Conservation (phyloP, 306 rosid genomes). For the Coriaria nepalensis region DNA sequence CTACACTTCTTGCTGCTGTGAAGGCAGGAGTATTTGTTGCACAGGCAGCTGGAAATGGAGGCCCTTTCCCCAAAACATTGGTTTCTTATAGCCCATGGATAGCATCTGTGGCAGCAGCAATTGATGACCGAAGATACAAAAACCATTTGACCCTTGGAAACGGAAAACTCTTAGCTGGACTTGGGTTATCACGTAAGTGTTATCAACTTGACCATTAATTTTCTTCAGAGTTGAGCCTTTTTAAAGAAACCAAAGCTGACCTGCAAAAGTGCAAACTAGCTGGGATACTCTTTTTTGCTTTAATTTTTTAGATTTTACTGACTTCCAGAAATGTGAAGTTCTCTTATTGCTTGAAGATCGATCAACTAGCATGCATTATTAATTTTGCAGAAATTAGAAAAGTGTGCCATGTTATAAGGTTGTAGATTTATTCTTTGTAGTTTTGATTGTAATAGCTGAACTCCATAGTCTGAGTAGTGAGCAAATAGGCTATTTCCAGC, state of each 20-base stretch:
- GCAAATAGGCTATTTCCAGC: too few species aligned
- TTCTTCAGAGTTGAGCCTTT: neutral
- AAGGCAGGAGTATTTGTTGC: constrained; percentile 99
- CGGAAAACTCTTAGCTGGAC: constrained; percentile 81
- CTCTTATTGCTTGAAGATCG: too few species aligned
- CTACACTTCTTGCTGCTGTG: constrained; percentile 97
- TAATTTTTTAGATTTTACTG: neutral
- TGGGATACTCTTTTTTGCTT: neutral
- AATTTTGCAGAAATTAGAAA: too few species aligned
- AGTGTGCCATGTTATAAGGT: too few species aligned
- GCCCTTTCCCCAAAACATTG: constrained; percentile 92
- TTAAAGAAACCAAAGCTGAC: constrained; percentile 4
- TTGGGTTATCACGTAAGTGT: constrained; percentile 91
- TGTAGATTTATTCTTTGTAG: too few species aligned
- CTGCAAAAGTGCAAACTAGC: neutral
- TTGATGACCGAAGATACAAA: constrained; percentile 97
- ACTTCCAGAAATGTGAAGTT: too few species aligned
- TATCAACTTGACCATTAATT: neutral
- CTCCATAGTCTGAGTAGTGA: too few species aligned
- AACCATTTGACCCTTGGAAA: constrained; percentile 88
- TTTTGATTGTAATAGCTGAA: too few species aligned
- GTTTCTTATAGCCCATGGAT: constrained; percentile 99
- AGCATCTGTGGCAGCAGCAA: constrained; percentile 86
- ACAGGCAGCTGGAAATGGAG: constrained; percentile 99
- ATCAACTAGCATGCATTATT: too few species aligned